Evolutionary conservation across 2,329 filamentous ascomycete genomes (phyloP), one percentile per base, ranked within the genome.

Genomic region (Fusarium staphyleae): DNA sequence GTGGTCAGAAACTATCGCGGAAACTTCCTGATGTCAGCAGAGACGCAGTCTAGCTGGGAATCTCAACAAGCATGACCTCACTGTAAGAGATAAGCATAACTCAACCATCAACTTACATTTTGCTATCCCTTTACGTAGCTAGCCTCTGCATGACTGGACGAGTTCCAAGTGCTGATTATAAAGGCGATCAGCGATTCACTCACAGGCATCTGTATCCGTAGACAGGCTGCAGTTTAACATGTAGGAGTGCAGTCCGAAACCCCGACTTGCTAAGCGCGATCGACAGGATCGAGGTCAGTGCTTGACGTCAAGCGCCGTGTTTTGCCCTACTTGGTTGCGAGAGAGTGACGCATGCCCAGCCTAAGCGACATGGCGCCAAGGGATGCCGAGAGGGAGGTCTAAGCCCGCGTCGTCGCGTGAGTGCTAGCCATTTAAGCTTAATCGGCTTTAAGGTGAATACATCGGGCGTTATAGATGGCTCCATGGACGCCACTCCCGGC

Each of bases 301-400:
- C 9, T 63, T 62, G 55, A 62, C 60, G 60, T 62, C 60, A 62
- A 60, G 28, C 22, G 18, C 15, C 32, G 3, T 39, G 16, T 42
- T 48, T 14, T 44, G 8, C 30, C 12, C 16, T 15, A 15, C n/a
- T 19, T 18, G 39, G 34, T 61, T 16, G 36, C 10, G 48, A 49
- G 52, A 52, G 24, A 29, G 36, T 63, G 60, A 63, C 60, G 60
- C 60, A 63, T 1, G 60, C 60, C 60, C 48, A 63, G 60, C 13
- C 60, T 32, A 39, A 15, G 35, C 41, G 40, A 45, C 15, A 18
- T n/a, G 19, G 19, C 30, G 56, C 57, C 57, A 60, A 60, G 57
- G 16, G 26, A 35, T 29, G 42, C 30, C 30, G 18, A 35, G 42
- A 26, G 18, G 11, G 6, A 5, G 15, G 42, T n/a, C 42, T 18